A percentile compares a stretch with the other conserved stretches of the same genome.
phyloP scores from a whole-genome alignment of 768 basidiomycete species.

The Hemileccinum impolitum region DNA sequence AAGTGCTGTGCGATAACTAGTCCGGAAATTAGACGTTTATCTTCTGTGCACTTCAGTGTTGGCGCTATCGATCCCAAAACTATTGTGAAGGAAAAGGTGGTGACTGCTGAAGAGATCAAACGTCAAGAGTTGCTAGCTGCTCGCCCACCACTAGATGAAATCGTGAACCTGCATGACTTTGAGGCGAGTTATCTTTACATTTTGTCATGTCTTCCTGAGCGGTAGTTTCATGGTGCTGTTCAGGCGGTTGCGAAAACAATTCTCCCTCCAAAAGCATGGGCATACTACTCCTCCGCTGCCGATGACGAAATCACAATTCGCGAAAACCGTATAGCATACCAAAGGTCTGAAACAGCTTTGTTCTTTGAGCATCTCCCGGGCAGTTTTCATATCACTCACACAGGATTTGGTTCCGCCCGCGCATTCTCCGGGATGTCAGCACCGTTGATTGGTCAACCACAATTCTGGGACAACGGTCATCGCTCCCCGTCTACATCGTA shows the following conservation, averaged over 20 bases:
- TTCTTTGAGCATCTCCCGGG: not conserved
- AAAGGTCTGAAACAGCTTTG: conserved; percentile 46
- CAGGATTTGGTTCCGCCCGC: conserved; percentile 86
- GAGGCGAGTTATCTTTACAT: conserved; percentile 48
- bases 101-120: conserved; percentile 67
- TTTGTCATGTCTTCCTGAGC: not conserved
- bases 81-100: conserved; percentile 54
- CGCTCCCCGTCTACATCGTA: conserved; percentile 77
- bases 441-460: conserved; percentile 78
- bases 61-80: conserved; percentile 68
- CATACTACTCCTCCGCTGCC: conserved; percentile 88
- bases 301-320: conserved; percentile 89
- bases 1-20: conserved; percentile 16
- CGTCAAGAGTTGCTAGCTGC: conserved; percentile 56
- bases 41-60: conserved; percentile 38
- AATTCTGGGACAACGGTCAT: conserved; percentile 72
- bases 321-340: conserved; percentile 87
- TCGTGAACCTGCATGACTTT: conserved; percentile 89
- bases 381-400: not conserved
- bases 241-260: conserved; percentile 77
- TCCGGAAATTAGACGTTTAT: not conserved
- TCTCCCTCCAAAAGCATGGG: conserved; percentile 85
- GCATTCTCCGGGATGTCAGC: conserved; percentile 76
- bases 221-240: conserved; percentile 1
- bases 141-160: conserved; percentile 69